These are phyloP conservation scores for Rhizopus microsporus DNA, from an alignment of 371 early-diverging fungal genomes.

Conservation along the genomic window DNA sequence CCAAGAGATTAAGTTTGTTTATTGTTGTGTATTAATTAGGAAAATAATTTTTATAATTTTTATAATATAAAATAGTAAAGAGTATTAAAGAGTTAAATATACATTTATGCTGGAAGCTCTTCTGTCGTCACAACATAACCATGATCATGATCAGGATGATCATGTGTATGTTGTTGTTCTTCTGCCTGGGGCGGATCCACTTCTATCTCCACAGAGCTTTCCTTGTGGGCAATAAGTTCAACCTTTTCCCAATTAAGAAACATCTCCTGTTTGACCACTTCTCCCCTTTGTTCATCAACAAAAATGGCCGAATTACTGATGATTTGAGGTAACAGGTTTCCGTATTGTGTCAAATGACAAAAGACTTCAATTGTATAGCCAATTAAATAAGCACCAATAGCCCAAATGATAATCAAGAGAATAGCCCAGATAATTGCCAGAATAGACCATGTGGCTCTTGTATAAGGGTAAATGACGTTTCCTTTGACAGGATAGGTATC, in stretches of 20 bases:
- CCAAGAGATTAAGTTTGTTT: constrained; percentile 35
- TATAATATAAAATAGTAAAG: not conserved
- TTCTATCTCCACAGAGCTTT: no score
- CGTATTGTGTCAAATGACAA: constrained; percentile 7
- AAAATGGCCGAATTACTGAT: constrained; percentile 18
- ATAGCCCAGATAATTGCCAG: constrained; percentile 14
- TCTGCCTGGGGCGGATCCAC: no score
- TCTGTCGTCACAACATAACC: constrained; percentile 10
- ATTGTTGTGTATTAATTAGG: no score
- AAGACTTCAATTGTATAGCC: constrained; percentile 16
- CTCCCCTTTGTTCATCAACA: constrained; percentile 1
- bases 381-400: constrained; percentile 21
- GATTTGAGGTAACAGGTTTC: constrained; percentile 13
- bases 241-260: constrained; percentile 8
- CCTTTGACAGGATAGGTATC: constrained; percentile 1
- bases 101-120: not conserved
- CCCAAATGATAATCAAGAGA: constrained; percentile 8
- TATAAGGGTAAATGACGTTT: constrained; percentile 6
- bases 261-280: constrained; percentile 2
- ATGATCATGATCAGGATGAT: constrained; percentile 6
- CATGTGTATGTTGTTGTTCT: no score
- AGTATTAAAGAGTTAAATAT: not conserved
- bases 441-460: constrained; percentile 10
- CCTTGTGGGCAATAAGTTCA: not conserved
- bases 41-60: not conserved